phyloP scores from a whole-genome alignment of 208 protist genomes.

The Leishmania turanica region DNA sequence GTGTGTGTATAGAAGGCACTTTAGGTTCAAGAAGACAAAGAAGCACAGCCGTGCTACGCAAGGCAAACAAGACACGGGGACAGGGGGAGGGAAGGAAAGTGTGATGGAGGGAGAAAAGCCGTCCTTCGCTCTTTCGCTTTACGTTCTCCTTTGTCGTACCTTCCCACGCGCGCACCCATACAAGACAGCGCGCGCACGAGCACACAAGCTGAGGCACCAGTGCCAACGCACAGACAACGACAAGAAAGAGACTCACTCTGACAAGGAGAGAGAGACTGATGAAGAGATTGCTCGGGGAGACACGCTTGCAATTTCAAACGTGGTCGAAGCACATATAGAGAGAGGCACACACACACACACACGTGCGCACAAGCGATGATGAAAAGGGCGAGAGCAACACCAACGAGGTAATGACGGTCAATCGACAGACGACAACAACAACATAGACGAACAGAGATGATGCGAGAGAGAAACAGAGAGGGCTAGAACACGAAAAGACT shows the following conservation, averaged over 20 bases:
- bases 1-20: constrained; percentile 1
- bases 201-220: not conserved
- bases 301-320: not conserved
- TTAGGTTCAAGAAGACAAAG: not conserved
- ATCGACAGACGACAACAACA: not conserved
- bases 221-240: not conserved
- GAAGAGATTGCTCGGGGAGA: not conserved
- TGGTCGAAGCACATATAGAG: not conserved
- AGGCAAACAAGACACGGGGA: not conserved
- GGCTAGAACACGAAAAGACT: not conserved
- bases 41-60: not conserved
- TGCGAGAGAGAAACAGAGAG: not conserved
- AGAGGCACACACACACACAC: not conserved
- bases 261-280: not conserved
- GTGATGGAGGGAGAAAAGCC: not conserved
- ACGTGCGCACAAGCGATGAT: not conserved
- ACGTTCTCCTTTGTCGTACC: not conserved
- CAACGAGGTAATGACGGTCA: not conserved
- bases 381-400: not conserved
- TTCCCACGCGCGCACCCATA: not conserved
- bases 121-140: not conserved
- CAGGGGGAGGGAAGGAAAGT: not conserved
- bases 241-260: not conserved
- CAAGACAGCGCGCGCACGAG: not conserved
- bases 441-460: not conserved